These are phyloP conservation scores for Brassica cretica DNA, from an alignment of 345 rosid species.

Conservation along the genomic window DNA sequence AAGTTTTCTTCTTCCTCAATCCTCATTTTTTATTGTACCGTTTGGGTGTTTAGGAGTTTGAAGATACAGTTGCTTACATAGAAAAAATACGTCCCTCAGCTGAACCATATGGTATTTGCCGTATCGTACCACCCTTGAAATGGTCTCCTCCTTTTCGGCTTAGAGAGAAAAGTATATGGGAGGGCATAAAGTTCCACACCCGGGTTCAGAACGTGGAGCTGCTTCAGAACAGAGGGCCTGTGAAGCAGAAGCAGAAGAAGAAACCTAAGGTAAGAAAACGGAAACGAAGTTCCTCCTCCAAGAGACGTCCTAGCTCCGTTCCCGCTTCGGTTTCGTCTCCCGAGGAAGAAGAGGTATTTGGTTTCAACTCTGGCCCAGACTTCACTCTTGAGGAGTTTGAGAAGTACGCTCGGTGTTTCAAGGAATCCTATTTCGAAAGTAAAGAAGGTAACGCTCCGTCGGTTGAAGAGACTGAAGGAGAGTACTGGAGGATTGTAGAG, in stretches of 20 bases:
- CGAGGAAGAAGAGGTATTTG: conserved; percentile 68
- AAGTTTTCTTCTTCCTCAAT: neutral
- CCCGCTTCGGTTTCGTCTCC: conserved; percentile 39
- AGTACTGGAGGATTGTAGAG: conserved; percentile 92
- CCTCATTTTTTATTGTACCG: conserved; percentile 1
- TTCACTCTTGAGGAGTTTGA: conserved; percentile 73
- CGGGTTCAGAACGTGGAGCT: conserved; percentile 71
- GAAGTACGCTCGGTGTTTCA: conserved; percentile 58
- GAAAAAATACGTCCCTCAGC: conserved; percentile 68
- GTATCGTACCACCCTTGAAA: conserved; percentile 74
- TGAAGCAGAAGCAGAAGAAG: conserved; percentile 47
- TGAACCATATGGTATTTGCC: conserved; percentile 76
- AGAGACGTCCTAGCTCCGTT: conserved; percentile 34
- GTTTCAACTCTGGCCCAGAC: conserved; percentile 72
- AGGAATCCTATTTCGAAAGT: conserved; percentile 57
- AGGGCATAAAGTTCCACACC: conserved; percentile 65
- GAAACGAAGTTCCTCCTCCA: conserved; percentile 48
- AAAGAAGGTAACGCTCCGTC: conserved; percentile 46
- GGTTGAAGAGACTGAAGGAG: conserved; percentile 72
- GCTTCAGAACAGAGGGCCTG: conserved; percentile 84
- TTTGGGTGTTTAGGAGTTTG: conserved; percentile 63
- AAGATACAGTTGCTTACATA: conserved; percentile 75
- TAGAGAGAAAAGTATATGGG: conserved; percentile 60
- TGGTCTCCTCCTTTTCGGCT: conserved; percentile 84
- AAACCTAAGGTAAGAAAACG: conserved; percentile 59